Evolutionary conservation across 108 stramenopile genomes (phyloP).

Genomic region (Nannochloropsis gaditana): DNA sequence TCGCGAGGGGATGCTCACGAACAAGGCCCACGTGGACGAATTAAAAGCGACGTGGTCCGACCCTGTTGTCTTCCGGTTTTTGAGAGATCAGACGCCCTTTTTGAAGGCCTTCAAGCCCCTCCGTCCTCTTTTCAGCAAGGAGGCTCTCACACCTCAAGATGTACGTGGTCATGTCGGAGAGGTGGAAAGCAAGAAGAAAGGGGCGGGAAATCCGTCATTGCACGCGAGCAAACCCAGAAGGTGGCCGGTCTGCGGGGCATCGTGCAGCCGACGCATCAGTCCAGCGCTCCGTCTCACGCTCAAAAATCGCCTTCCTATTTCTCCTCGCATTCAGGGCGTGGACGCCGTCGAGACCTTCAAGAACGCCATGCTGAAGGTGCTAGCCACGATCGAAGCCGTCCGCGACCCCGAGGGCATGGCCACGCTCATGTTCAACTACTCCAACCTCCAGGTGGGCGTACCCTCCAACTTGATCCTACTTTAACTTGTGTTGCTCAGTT

Average conservation of each 20-base stretch:
- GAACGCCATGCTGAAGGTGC: not conserved
- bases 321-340: not conserved
- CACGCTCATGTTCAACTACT: not conserved
- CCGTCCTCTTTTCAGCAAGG: not conserved
- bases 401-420: not conserved
- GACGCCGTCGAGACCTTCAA: not conserved
- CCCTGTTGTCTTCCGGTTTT: not conserved
- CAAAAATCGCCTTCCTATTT: not conserved
- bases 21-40: not conserved
- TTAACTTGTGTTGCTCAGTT: too few relatives aligned
- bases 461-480: not conserved
- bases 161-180: not conserved
- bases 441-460: not conserved
- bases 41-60: not conserved
- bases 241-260: not conserved
- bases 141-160: not conserved
- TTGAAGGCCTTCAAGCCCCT: not conserved
- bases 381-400: not conserved
- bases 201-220: not conserved
- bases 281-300: too few relatives aligned
- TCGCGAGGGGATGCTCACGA: not conserved
- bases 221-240: not conserved
- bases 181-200: not conserved
- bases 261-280: too few relatives aligned
- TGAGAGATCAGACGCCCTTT: not conserved